Conservation (phyloP, 1,284 basidiomycete species). For the Ceratobasidium sp. region DNA sequence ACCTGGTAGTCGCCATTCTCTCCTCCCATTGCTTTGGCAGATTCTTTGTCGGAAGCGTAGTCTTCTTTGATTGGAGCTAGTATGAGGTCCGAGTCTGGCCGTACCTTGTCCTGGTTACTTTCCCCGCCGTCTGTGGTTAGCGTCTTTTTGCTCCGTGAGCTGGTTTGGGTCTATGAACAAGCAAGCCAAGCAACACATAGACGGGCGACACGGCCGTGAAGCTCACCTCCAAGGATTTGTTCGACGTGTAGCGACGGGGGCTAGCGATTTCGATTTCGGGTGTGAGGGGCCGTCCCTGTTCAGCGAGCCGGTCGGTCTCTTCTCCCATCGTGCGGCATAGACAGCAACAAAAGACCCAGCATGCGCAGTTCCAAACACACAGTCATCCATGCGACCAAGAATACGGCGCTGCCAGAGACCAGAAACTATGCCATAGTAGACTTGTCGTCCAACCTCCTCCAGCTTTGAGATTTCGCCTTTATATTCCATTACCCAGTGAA, state of each 20-base stretch:
- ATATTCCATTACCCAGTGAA: background rate
- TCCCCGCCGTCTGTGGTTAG: background rate
- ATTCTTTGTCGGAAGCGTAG: background rate
- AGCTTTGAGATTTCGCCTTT: background rate
- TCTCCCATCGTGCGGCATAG: slow-evolving; percentile 1
- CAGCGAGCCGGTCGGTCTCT: background rate
- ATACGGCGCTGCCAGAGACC: background rate
- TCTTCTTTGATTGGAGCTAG: background rate
- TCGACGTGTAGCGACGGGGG: background rate
- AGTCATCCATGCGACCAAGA: background rate
- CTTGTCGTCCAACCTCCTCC: background rate
- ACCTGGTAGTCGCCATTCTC: background rate
- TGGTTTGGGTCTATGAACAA: background rate
- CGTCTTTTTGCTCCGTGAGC: background rate
- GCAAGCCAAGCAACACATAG: background rate
- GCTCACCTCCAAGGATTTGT: background rate
- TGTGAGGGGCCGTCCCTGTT: background rate
- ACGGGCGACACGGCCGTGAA: background rate
- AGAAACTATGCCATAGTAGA: background rate
- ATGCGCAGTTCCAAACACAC: background rate
- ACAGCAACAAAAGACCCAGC: background rate
- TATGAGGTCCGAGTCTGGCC: background rate
- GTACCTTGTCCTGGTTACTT: background rate
- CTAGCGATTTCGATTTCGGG: background rate
- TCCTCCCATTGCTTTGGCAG: background rate